phyloP scores from a whole-genome alignment of 2,329 filamentous ascomycete species.

The Dendrostoma leiphaemia region DNA sequence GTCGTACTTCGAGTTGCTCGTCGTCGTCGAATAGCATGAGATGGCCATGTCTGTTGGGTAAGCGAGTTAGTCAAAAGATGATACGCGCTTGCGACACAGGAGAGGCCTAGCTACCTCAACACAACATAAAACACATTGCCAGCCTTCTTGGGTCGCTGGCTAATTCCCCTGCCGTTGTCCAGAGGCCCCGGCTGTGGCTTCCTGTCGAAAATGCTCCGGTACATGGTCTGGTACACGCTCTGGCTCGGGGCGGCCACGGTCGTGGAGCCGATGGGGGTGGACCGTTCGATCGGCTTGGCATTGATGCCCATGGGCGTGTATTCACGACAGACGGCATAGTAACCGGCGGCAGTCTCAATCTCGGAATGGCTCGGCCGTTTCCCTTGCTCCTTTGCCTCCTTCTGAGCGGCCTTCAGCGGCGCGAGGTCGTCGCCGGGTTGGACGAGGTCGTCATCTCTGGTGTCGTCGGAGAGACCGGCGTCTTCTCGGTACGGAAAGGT shows the following conservation, averaged over 20 bases:
- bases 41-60: conserved; percentile 73
- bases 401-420: conserved; percentile 60
- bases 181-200: conserved; percentile 51
- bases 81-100: background rate
- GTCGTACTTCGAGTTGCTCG: conserved; percentile 90
- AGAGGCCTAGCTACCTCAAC: conserved; percentile 60
- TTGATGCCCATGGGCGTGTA: conserved; percentile 90
- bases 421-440: conserved; percentile 64
- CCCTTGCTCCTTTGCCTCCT: conserved; percentile 57
- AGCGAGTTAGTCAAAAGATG: conserved; percentile 13
- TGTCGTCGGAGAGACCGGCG: conserved; percentile 28
- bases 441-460: conserved; percentile 42
- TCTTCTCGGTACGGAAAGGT: conserved; percentile 58
- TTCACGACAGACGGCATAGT: conserved; percentile 93
- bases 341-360: conserved; percentile 80
- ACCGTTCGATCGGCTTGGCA: conserved; percentile 85
- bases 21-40: conserved; percentile 97
- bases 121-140: conserved; percentile 94
- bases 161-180: conserved; percentile 46
- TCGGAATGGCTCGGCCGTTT: conserved; percentile 50
- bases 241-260: conserved; percentile 78
- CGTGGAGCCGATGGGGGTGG: conserved; percentile 72
- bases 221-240: conserved; percentile 98
- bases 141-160: conserved; percentile 60
- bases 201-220: conserved; percentile 90